Evolutionary conservation across 129 eudicot species (phyloP).

Genomic region (Ambrosia artemisiifolia): DNA sequence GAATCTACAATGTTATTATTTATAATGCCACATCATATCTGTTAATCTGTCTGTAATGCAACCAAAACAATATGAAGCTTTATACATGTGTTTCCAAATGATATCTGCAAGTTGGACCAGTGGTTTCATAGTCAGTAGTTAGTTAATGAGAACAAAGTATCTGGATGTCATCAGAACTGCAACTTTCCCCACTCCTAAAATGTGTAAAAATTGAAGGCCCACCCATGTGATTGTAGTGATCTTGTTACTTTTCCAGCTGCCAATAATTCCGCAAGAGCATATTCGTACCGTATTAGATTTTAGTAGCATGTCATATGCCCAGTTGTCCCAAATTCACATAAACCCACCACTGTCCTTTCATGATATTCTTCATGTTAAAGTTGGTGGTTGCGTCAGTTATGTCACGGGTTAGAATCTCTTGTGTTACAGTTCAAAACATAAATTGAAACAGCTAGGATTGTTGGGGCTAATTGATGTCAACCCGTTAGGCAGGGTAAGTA

Average conservation of each 20-base stretch:
- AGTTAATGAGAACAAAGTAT: slow-evolving; percentile 8
- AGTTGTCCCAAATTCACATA: slow-evolving; percentile 8
- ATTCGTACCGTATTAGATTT: slow-evolving; percentile 6
- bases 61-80: background rate
- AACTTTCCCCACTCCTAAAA: background rate
- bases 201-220: slow-evolving; percentile 18
- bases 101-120: background rate
- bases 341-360: background rate
- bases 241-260: slow-evolving; percentile 16
- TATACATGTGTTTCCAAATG: background rate
- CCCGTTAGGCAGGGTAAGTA: background rate
- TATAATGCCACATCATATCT: slow-evolving; percentile 4
- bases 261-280: slow-evolving; percentile 16
- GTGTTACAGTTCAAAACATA: background rate
- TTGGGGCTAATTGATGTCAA: background rate
- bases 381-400: background rate
- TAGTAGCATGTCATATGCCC: slow-evolving; percentile 14
- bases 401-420: background rate
- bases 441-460: background rate
- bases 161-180: background rate
- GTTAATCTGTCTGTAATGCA: background rate
- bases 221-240: slow-evolving; percentile 29
- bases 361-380: slow-evolving; percentile 10
- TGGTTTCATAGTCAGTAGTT: background rate
- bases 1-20: background rate